Conservation (phyloP, 768 basidiomycete species). For the Tricholoma hemisulphureum region DNA sequence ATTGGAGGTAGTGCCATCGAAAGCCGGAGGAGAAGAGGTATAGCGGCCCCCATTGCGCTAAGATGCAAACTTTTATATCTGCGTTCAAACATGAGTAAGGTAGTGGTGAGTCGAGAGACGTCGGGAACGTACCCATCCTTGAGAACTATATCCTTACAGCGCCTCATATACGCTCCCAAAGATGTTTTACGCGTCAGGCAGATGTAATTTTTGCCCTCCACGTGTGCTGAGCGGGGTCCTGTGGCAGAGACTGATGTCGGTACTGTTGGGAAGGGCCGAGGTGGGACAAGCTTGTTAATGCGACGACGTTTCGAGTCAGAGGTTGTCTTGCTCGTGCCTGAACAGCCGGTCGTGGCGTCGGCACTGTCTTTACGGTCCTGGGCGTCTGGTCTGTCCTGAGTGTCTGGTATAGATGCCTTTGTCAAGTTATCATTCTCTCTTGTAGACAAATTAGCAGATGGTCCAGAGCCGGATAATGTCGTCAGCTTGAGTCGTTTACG, state of each 20-base stretch:
- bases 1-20: constrained; percentile 68
- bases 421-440: background rate
- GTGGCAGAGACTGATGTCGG: constrained; percentile 74
- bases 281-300: constrained; percentile 68
- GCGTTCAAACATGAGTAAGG: constrained; percentile 1
- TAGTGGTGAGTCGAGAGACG: background rate
- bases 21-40: constrained; percentile 74
- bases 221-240: constrained; percentile 75
- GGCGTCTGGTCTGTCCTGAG: background rate
- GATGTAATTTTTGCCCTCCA: constrained; percentile 78
- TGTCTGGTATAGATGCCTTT: background rate
- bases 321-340: background rate
- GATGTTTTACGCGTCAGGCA: constrained; percentile 77
- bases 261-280: constrained; percentile 75
- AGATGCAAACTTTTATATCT: constrained; percentile 76
- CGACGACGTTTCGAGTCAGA: constrained; percentile 22
- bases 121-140: constrained; percentile 61
- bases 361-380: background rate
- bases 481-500: constrained; percentile 36
- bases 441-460: constrained; percentile 13
- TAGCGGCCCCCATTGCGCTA: constrained; percentile 86
- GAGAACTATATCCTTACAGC: constrained; percentile 71
- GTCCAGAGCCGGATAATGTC: constrained; percentile 7
- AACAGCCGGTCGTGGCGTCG: too few species aligned
- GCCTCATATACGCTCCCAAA: constrained; percentile 69